Percentiles rank a stretch among this genome's conserved stretches.
Evolutionary conservation across 805 yeast species (phyloP).

Genomic region (Priceomyces medius): DNA sequence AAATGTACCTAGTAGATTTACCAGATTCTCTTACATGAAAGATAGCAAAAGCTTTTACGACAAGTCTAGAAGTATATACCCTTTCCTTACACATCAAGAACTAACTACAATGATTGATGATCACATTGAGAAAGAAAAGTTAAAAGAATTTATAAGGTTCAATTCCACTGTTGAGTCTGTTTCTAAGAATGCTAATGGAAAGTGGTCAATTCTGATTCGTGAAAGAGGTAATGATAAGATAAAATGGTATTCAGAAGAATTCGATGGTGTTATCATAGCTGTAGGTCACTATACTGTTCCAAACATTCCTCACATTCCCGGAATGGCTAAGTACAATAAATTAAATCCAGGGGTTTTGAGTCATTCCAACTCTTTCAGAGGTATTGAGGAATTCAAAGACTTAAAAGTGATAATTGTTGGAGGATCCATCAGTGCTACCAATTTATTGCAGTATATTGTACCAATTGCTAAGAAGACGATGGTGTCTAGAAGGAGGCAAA

Average conservation of each 20-base stretch:
- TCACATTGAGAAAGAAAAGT: slow-evolving; percentile 25
- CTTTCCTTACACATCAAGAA: slow-evolving; percentile 39
- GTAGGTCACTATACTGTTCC: slow-evolving; percentile 68
- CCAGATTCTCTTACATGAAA: slow-evolving; percentile 36
- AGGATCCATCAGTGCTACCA: slow-evolving; percentile 41
- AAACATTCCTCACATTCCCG: slow-evolving; percentile 52
- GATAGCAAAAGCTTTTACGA: slow-evolving; percentile 20
- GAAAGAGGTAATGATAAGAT: slow-evolving; percentile 12
- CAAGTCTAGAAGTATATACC: slow-evolving; percentile 27
- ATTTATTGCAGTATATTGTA: slow-evolving; percentile 42
- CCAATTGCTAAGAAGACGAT: slow-evolving; percentile 26
- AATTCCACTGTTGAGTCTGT: slow-evolving; percentile 42
- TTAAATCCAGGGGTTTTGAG: slow-evolving; percentile 46
- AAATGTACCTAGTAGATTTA: slow-evolving; percentile 38
- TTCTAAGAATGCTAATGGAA: slow-evolving; percentile 25
- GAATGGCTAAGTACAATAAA: slow-evolving; percentile 48
- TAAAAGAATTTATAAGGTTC: slow-evolving; percentile 33
- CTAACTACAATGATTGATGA: slow-evolving; percentile 23
- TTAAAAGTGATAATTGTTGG: slow-evolving; percentile 45
- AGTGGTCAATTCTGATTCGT: slow-evolving; percentile 39
- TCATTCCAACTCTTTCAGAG: slow-evolving; percentile 60
- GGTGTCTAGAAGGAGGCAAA: slow-evolving; percentile 26
- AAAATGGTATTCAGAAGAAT: slow-evolving; percentile 46
- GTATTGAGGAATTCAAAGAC: slow-evolving; percentile 42
- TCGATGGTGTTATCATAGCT: slow-evolving; percentile 64